Evolutionary conservation across 169 alveolate species (phyloP).

Genomic region (Babesia bigemina): DNA sequence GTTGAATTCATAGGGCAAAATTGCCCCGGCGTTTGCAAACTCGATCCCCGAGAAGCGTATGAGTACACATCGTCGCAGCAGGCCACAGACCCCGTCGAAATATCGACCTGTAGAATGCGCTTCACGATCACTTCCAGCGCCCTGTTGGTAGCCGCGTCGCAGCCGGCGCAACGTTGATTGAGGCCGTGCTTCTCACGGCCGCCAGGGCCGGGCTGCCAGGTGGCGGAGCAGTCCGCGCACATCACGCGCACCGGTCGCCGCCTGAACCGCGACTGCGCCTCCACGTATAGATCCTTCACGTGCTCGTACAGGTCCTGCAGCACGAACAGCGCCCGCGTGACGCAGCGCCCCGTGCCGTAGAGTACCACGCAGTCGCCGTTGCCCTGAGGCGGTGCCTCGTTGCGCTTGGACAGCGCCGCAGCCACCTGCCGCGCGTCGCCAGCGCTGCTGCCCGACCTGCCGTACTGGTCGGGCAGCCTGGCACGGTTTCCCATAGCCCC

Average conservation of each 20-base stretch:
- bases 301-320: constrained; percentile 55
- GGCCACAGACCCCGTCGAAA: constrained; percentile 39
- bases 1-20: background rate
- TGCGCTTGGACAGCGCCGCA: constrained; percentile 25
- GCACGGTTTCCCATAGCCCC: constrained; percentile 41
- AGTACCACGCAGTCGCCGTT: constrained; percentile 14
- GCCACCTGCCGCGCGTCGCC: constrained; percentile 5
- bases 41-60: background rate
- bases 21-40: background rate
- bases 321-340: constrained; percentile 50
- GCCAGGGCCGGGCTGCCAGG: background rate
- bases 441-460: background rate
- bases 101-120: constrained; percentile 35
- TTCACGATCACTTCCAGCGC: constrained; percentile 29
- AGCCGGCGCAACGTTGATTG: constrained; percentile 5
- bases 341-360: constrained; percentile 58
- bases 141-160: constrained; percentile 11
- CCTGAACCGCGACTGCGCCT: constrained; percentile 13
- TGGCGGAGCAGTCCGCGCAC: constrained; percentile 29
- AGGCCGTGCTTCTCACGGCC: constrained; percentile 15
- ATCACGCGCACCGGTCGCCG: background rate
- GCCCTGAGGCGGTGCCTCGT: background rate
- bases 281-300: constrained; percentile 16
- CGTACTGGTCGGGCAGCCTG: constrained; percentile 1
- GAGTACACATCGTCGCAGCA: constrained; percentile 48